Evolutionary conservation across 2,329 filamentous ascomycete species (phyloP), one percentile per base, ranked within the genome.

Genomic region (Aspergillus novofumigatus): DNA sequence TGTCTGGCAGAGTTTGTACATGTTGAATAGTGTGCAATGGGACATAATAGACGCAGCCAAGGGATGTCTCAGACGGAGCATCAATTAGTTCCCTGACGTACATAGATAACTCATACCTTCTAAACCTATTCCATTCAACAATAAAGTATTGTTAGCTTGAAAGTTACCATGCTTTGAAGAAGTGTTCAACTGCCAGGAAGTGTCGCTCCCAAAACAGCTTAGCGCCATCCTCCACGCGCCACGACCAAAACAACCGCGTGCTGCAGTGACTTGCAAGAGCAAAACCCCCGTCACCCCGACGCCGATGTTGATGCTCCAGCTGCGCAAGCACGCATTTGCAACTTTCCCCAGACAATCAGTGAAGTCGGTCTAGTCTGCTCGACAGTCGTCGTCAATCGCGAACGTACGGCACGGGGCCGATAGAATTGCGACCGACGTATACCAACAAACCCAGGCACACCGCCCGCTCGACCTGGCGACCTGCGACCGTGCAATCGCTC

Each of bases 231-330:
- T 50, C 69, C 71, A 72, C 71, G 69, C 71, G 70, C 68, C 66
- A 69, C 67, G 65, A 73, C 71, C 71, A 73, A 74, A 74, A 73
- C 70, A 73, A 73, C 69, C 69, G 71, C 70, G 71, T 72, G 69
- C 65, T 63, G 57, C 29, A 50, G 41, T 53, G 56, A 63, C 60
- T 60, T 58, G 51, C 56, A 58, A 61, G 52, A 59, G 58, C 52
- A 58, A 62, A 61, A 60, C 55, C 59, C 59, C 59, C 59, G 56
- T 56, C 60, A 58, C 29, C 53, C 53, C 53, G 49, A 64, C 59
- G 57, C 58, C 57, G 20, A 56, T 54, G 52, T 47, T 55, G 49
- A 51, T 26, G 50, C 53, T 57, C 59, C 3, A 52, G 49, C 61
- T 57, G 60, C 62, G 60, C 63, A 64, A 63, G 57, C 52, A 65